A percentile compares a stretch with the other conserved stretches of the same genome.
These are phyloP conservation scores for Fistulina hepatica DNA, from an alignment of 1,284 basidiomycete genomes.

Conservation along the genomic window DNA sequence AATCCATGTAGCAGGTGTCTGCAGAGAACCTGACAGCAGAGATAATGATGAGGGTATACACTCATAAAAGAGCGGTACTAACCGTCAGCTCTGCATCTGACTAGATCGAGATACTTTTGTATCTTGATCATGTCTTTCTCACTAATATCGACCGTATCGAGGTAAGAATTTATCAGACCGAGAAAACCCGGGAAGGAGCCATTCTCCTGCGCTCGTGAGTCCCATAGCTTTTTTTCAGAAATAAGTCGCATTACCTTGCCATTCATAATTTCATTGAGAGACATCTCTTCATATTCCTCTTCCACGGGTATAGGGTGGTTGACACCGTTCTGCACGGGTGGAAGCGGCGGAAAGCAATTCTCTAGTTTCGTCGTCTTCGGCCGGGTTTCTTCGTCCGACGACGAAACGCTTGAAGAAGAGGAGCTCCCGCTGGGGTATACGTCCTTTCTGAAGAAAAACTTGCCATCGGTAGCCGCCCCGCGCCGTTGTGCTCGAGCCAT, in stretches of 20 bases:
- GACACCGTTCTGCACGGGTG: constrained; percentile 38
- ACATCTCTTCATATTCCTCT: constrained; percentile 88
- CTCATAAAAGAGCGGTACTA: constrained; percentile 16
- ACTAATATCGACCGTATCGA: constrained; percentile 81
- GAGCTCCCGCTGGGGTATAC: constrained; percentile 56
- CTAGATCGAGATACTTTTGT: constrained; percentile 68
- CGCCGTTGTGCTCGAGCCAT: constrained; percentile 86
- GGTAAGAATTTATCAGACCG: constrained; percentile 75
- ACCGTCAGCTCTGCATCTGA: constrained; percentile 77
- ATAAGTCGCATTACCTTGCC: constrained; percentile 53
- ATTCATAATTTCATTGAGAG: constrained; percentile 88
- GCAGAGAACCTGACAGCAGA: constrained; percentile 50
- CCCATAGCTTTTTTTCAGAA: constrained; percentile 3
- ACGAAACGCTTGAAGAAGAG: constrained; percentile 37
- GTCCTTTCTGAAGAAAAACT: constrained; percentile 87
- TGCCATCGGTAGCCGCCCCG: constrained; percentile 63
- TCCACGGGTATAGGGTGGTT: constrained; percentile 39
- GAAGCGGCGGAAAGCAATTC: constrained; percentile 58
- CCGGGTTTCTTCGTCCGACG: constrained; percentile 29
- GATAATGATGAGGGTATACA: constrained; percentile 5
- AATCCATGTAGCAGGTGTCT: constrained; percentile 91
- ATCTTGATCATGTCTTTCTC: constrained; percentile 55
- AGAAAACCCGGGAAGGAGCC: constrained; percentile 77
- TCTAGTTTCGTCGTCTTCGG: constrained; percentile 53
- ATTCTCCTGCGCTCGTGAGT: constrained; percentile 29